phyloP scores from a whole-genome alignment of 1,284 basidiomycete species.

The Ustilago sp. region DNA sequence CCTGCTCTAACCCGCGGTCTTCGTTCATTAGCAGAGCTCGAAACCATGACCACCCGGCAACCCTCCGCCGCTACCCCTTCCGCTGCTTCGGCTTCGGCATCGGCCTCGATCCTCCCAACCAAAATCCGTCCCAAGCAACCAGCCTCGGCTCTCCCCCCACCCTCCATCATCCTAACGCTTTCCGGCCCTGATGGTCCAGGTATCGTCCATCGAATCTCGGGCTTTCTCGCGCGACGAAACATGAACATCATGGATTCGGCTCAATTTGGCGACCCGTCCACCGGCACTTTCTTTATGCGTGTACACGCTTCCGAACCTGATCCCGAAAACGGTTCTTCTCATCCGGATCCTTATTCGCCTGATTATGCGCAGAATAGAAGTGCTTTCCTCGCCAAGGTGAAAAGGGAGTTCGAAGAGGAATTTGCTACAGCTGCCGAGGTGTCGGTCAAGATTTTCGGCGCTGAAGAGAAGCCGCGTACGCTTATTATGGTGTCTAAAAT shows the following conservation, averaged over 20 bases:
- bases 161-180: constrained; percentile 65
- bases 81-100: constrained; percentile 12
- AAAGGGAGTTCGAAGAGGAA: constrained; percentile 57
- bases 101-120: constrained; percentile 33
- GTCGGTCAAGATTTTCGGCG: constrained; percentile 56
- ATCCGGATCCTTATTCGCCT: constrained; percentile 29
- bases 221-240: constrained; percentile 57
- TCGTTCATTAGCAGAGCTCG: constrained; percentile 57
- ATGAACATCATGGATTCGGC: constrained; percentile 68
- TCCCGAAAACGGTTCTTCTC: constrained; percentile 28
- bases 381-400: constrained; percentile 42
- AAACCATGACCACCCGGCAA: constrained; percentile 40
- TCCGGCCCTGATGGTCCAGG: constrained; percentile 66
- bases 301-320: constrained; percentile 59
- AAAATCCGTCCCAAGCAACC: constrained; percentile 47
- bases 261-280: constrained; percentile 64
- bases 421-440: constrained; percentile 54
- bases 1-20: constrained; percentile 28
- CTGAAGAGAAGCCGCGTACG: constrained; percentile 61
- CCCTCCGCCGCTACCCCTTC: constrained; percentile 50
- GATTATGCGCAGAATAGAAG: constrained; percentile 39
- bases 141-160: constrained; percentile 71
- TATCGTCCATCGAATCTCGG: constrained; percentile 62
- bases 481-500: constrained; percentile 68
- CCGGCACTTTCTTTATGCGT: constrained; percentile 67